Conservation (phyloP, 1,139 yeast genomes). For the Pichia norvegensis region DNA sequence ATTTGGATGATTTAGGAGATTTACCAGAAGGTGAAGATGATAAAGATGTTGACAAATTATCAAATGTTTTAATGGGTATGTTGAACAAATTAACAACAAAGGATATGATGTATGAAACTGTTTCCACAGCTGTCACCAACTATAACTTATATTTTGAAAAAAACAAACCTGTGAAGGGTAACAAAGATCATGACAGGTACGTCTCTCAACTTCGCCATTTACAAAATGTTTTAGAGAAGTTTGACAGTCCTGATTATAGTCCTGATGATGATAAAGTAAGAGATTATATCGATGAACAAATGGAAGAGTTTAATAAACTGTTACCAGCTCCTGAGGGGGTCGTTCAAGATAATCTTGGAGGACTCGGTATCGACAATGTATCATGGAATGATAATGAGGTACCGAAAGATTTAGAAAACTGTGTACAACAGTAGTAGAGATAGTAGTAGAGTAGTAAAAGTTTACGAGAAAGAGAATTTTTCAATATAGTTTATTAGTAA, state of each 20-base stretch:
- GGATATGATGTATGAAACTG: conserved; percentile 81
- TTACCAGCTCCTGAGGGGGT: conserved; percentile 87
- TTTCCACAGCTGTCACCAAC: conserved; percentile 69
- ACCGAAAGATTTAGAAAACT: conserved; percentile 26
- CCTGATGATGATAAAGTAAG: conserved; percentile 46
- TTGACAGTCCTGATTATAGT: conserved; percentile 47
- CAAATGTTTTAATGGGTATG: conserved; percentile 67
- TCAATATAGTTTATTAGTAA: conserved; percentile 5
- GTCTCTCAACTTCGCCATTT: conserved; percentile 49
- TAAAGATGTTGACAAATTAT: conserved; percentile 46
- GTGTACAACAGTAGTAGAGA: conserved; percentile 25
- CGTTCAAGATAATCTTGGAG: conserved; percentile 55
- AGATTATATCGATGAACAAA: conserved; percentile 44
- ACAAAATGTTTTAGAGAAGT: conserved; percentile 44
- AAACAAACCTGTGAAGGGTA: conserved; percentile 30
- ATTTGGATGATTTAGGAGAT: background rate
- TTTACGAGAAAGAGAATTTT: background rate
- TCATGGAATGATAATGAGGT: conserved; percentile 26
- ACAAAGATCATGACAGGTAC: conserved; percentile 37
- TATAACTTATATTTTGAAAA: conserved; percentile 56
- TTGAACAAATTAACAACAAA: conserved; percentile 79
- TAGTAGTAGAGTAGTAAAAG: background rate
- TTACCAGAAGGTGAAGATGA: conserved; percentile 31
- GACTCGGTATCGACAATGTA: conserved; percentile 27
- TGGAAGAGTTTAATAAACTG: conserved; percentile 68